Conservation (phyloP, 1,139 yeast genomes). For the Sugiyamaella grinbergsii region DNA sequence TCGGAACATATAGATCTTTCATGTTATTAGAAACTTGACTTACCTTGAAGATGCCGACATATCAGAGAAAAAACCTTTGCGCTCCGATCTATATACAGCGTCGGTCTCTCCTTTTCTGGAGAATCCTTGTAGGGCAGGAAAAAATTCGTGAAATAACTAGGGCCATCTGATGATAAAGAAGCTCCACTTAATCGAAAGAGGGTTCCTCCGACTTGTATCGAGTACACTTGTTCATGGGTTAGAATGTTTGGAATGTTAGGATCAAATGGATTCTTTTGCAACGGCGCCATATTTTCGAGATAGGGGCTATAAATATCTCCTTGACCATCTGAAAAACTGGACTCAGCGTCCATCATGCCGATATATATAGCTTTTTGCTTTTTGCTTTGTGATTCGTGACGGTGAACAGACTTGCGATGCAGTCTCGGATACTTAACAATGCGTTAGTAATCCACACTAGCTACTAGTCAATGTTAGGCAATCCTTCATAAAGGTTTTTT, state of each 20-base stretch:
- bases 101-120: conserved; percentile 41
- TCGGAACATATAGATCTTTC: no score
- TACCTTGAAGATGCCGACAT: conserved; percentile 62
- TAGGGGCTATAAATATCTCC: not conserved
- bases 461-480: no score
- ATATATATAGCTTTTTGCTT: no score
- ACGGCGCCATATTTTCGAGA: conserved; percentile 3
- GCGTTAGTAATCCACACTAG: no score
- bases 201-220: conserved; percentile 71
- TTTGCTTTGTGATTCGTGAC: no score
- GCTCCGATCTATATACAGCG: conserved; percentile 75
- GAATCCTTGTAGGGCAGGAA: conserved; percentile 40
- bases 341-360: conserved; percentile 5
- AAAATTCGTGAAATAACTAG: conserved; percentile 53
- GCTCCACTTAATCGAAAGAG: conserved; percentile 63
- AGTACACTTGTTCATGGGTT: conserved; percentile 66
- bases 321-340: not conserved
- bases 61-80: conserved; percentile 69
- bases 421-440: no score
- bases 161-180: conserved; percentile 77
- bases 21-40: no score
- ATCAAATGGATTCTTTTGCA: conserved; percentile 39
- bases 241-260: conserved; percentile 59
- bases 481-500: no score
- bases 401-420: no score